Percentiles rank a stretch among this genome's conserved stretches.
These are phyloP conservation scores for Citrus mangshanensis DNA, from an alignment of 345 rosid species.

Conservation along the genomic window DNA sequence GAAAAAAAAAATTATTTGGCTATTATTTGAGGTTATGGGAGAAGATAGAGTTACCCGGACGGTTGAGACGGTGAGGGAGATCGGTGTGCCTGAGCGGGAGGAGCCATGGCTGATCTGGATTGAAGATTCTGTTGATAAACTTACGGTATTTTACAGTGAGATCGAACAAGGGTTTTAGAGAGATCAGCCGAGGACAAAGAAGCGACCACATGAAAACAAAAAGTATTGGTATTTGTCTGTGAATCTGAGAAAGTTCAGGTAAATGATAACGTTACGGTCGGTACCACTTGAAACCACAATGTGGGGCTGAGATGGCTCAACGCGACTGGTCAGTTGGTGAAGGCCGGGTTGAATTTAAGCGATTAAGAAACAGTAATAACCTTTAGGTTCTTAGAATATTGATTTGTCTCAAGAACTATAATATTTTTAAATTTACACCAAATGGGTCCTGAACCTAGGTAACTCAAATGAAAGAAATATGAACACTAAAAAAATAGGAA, in stretches of 20 bases:
- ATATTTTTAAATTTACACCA: too few relatives aligned
- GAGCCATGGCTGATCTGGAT: slow-evolving; percentile 57
- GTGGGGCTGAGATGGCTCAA: background rate
- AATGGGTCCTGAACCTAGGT: too few relatives aligned
- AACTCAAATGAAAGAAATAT: too few relatives aligned
- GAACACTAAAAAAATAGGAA: too few relatives aligned
- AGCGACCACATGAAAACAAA: background rate
- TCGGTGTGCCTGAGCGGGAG: slow-evolving; percentile 77
- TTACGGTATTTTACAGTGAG: slow-evolving; percentile 11
- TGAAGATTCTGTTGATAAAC: background rate
- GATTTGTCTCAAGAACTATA: too few relatives aligned
- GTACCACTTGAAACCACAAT: background rate
- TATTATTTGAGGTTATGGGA: background rate
- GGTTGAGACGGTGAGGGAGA: slow-evolving; percentile 94
- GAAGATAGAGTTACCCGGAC: slow-evolving; percentile 64
- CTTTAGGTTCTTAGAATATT: too few relatives aligned
- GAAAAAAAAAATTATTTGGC: background rate
- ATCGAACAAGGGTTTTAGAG: slow-evolving; percentile 19
- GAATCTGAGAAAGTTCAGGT: background rate
- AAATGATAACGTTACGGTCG: background rate
- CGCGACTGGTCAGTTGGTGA: background rate
- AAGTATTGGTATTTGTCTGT: background rate
- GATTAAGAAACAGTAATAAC: too few relatives aligned
- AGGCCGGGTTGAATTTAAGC: too few relatives aligned
- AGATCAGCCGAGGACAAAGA: slow-evolving; percentile 21